Evolutionary conservation across 2,329 filamentous ascomycete genomes (phyloP).

Genomic region (Penicillium griseofulvum): DNA sequence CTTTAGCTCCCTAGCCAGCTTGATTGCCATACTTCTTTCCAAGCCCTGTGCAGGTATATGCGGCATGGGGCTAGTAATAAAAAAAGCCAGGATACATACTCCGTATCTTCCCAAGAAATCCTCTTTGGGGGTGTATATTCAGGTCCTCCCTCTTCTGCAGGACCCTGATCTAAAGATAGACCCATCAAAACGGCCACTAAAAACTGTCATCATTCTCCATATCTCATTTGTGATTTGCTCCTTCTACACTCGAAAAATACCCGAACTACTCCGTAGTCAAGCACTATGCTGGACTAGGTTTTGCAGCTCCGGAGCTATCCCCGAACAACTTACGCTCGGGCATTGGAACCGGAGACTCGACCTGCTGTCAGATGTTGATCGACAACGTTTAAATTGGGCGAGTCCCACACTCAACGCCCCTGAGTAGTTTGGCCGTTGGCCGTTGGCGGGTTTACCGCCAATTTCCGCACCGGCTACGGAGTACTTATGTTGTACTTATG

Average conservation of each 20-base stretch:
- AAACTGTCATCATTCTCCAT: neutral
- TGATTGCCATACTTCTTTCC: no score
- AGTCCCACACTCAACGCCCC: neutral
- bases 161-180: neutral
- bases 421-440: neutral
- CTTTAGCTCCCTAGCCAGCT: no score
- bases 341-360: neutral
- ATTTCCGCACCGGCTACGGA: neutral
- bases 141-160: neutral
- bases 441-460: neutral
- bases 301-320: conserved; percentile 1
- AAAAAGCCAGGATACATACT: no score
- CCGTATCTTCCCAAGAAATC: neutral
- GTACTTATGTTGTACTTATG: neutral
- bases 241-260: neutral
- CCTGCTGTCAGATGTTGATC: conserved; percentile 7
- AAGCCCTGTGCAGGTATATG: no score
- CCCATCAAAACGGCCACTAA: conserved; percentile 2
- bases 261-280: no score
- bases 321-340: neutral
- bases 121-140: neutral
- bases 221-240: neutral
- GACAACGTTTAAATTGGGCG: conserved; percentile 4
- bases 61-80: neutral
- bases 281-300: neutral